Conservation (phyloP, 257 asterid species). For the Gynochthodes officinalis region DNA sequence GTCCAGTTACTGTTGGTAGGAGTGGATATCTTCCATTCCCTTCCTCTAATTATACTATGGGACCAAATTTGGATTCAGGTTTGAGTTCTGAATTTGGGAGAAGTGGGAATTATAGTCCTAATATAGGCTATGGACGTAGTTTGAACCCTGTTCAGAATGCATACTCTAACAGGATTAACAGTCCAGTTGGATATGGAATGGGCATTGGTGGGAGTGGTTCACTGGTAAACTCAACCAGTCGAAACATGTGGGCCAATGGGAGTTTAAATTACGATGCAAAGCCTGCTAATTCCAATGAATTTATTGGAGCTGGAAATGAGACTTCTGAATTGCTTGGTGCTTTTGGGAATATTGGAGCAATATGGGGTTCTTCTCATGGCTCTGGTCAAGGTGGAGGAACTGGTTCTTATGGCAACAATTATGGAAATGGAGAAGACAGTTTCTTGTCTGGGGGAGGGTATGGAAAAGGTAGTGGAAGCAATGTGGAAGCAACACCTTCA, state of each 20-base stretch:
- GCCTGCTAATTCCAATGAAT: slow-evolving; percentile 34
- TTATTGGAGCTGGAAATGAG: slow-evolving; percentile 43
- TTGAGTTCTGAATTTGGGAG: slow-evolving; percentile 46
- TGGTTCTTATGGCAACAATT: slow-evolving; percentile 33
- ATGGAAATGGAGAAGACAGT: slow-evolving; percentile 36
- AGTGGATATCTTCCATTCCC: slow-evolving; percentile 59
- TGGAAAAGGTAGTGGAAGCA: slow-evolving; percentile 43
- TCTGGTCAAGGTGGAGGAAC: slow-evolving; percentile 45
- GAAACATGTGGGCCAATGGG: slow-evolving; percentile 55
- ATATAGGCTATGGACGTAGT: slow-evolving; percentile 50
- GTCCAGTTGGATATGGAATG: slow-evolving; percentile 40
- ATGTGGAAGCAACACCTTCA: slow-evolving; percentile 32
- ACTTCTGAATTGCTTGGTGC: slow-evolving; percentile 36
- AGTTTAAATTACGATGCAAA: slow-evolving; percentile 31
- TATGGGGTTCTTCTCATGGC: slow-evolving; percentile 56
- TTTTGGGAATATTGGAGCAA: slow-evolving; percentile 56
- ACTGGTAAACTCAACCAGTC: slow-evolving; percentile 32
- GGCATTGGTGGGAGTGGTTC: slow-evolving; percentile 49
- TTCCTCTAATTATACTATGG: slow-evolving; percentile 44
- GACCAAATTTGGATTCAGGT: slow-evolving; percentile 46
- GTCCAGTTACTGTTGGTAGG: slow-evolving; percentile 54
- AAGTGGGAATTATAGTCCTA: slow-evolving; percentile 38
- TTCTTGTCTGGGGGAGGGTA: slow-evolving; percentile 38
- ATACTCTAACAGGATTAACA: slow-evolving; percentile 43
- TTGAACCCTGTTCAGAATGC: slow-evolving; percentile 44